Percentiles rank a stretch among this genome's conserved stretches.
Evolutionary conservation across 495 filamentous ascomycete genomes (phyloP).

Genomic region (Evernia prunastri): DNA sequence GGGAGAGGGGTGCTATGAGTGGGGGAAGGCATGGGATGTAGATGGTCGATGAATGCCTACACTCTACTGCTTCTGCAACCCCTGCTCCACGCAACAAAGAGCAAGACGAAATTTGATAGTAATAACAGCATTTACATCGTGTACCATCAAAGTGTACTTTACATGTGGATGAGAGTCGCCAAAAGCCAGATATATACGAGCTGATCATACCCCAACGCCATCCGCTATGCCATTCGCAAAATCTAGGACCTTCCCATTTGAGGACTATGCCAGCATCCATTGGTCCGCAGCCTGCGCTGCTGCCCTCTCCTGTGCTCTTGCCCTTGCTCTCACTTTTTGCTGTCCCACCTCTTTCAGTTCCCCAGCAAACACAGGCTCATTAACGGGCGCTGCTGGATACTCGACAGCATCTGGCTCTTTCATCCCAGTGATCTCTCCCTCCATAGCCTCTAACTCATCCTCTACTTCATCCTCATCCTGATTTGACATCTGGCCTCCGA

Average conservation of each 20-base stretch:
- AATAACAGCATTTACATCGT: neutral
- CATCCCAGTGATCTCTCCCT: conserved; percentile 54
- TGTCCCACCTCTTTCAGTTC: conserved; percentile 30
- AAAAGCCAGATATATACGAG: neutral
- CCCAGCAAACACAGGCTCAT: conserved; percentile 32
- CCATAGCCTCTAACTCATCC: conserved; percentile 79
- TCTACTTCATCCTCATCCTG: conserved; percentile 98
- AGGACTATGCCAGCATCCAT: conserved; percentile 25
- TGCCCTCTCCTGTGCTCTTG: conserved; percentile 36
- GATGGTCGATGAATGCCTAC: neutral
- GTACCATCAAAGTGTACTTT: too few relatives aligned
- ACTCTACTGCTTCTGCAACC: neutral
- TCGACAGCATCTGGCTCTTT: conserved; percentile 30
- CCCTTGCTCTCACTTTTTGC: conserved; percentile 36
- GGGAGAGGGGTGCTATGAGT: conserved; percentile 29
- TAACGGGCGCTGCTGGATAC: conserved; percentile 56
- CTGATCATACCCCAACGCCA: neutral
- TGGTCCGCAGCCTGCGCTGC: conserved; percentile 24
- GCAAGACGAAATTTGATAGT: neutral
- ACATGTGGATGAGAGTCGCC: neutral
- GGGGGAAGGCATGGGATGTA: conserved; percentile 25
- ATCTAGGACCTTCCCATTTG: neutral
- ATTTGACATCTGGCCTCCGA: conserved; percentile 75
- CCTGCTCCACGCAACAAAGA: neutral
- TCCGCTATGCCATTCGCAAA: conserved; percentile 23